Evolutionary conservation across 352 stramenopile genomes (phyloP), one percentile per base, ranked within the genome.

Genomic region (Globisporangium lucens): DNA sequence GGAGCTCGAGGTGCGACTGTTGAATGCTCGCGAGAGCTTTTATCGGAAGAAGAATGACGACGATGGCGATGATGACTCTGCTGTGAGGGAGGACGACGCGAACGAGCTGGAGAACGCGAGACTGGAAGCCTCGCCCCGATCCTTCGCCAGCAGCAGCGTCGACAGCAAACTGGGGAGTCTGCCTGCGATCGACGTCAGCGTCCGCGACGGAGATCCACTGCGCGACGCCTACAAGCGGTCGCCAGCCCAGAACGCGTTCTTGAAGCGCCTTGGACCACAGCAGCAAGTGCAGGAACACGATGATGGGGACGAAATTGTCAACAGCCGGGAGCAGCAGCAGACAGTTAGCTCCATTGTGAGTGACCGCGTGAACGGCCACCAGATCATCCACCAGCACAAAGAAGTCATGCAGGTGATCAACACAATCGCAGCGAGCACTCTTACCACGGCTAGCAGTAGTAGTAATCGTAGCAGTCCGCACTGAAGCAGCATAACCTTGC

Each of bases 231-330:
- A 43, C 38, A 55, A 61, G n/a, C 63, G 82, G 51, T 90, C 82
- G 12, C 82, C 82, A n/a, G 82, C 82, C 1, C 82, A 90, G 63
- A 83, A 90, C 30, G 82, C 79, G 15, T 90, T 90, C 46, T 47
- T 90, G 36, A 80, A 82, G 61, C 71, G 77, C 2, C 76, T 85
- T 49, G 49, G 33, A 20, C 49, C 56, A 4, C 47, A 43, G 22
- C 24, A 36, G 5, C 51, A 57, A 57, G 51, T 20, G 24, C 51
- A 57, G 22, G 20, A 61, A 41, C 22, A 3, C 22, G 6, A 10
- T 22, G 43, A 22, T 51, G 47, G 24, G 35, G 24, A 56, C 24
- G 36, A 63, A n/a, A 35, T 30, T 56, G 22, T 35, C 22, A 60
- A 20, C 29, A 33, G 10, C 12, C 56, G 35, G 22, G 56, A 57